Evolutionary conservation across 2,329 filamentous ascomycete genomes (phyloP).

Genomic region (Lecanosticta acicola): DNA sequence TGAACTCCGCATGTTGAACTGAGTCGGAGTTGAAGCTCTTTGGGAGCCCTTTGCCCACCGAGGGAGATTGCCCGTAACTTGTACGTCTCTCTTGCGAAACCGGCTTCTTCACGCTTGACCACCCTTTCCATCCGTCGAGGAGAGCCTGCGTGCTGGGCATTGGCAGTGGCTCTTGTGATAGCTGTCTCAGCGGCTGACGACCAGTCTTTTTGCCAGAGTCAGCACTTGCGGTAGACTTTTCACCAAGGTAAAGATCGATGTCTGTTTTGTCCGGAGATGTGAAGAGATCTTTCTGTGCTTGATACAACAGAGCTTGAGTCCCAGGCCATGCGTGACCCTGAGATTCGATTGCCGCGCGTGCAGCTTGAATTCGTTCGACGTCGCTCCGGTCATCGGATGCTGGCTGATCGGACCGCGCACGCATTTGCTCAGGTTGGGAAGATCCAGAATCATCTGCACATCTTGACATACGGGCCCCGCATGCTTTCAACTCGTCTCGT

Average conservation of each 20-base stretch:
- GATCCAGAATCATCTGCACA: conserved; percentile 11
- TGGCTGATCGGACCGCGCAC: no score
- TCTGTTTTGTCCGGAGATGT: conserved; percentile 25
- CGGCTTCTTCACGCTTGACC: conserved; percentile 40
- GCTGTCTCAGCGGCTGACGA: conserved; percentile 15
- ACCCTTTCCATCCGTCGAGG: conserved; percentile 37
- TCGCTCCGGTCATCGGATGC: no score
- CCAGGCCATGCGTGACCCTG: conserved; percentile 19
- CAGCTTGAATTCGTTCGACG: no score
- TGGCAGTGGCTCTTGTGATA: conserved; percentile 20
- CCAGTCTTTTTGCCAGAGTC: no score
- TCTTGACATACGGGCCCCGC: conserved; percentile 21
- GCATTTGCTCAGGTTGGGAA: conserved; percentile 13
- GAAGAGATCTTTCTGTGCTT: conserved; percentile 28
- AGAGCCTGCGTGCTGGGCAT: conserved; percentile 42
- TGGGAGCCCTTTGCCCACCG: conserved; percentile 4
- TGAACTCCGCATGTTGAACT: conserved; percentile 3
- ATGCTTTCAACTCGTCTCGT: conserved; percentile 21
- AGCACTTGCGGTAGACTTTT: conserved; percentile 25
- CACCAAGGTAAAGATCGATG: conserved; percentile 7
- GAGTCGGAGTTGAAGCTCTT: conserved; percentile 5
- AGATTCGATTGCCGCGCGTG: neutral
- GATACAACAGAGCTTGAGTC: conserved; percentile 26
- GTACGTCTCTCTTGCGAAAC: conserved; percentile 7
- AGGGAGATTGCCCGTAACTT: conserved; percentile 14